These are phyloP conservation scores for Lasiodiplodia citricola DNA, from an alignment of 2,329 filamentous ascomycete species.

Conservation along the genomic window DNA sequence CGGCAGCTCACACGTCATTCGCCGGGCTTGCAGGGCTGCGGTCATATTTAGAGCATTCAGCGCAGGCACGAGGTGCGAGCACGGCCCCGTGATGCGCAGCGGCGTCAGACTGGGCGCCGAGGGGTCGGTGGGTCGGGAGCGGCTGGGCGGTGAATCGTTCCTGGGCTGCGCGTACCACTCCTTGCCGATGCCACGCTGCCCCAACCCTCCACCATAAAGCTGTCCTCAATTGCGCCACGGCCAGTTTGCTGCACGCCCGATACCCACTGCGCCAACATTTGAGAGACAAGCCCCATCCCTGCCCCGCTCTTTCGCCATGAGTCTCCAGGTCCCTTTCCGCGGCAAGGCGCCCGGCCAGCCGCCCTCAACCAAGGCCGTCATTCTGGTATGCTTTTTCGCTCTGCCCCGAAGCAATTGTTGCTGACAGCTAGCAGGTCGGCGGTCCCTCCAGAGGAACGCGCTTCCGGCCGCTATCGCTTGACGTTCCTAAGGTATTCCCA, in stretches of 20 bases:
- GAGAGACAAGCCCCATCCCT: neutral
- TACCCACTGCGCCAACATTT: neutral
- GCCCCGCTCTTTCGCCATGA: conserved; percentile 17
- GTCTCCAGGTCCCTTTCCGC: conserved; percentile 27
- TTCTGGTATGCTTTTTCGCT: conserved; percentile 67
- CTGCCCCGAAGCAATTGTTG: conserved; percentile 21
- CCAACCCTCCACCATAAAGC: conserved; percentile 23
- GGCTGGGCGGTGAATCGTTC: conserved; percentile 17
- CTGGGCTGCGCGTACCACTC: conserved; percentile 25
- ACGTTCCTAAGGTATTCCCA: conserved; percentile 80
- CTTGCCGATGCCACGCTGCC: conserved; percentile 27
- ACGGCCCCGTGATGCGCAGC: conserved; percentile 15
- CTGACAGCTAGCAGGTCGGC: conserved; percentile 70
- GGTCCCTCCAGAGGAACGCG: conserved; percentile 94
- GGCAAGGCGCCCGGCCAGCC: conserved; percentile 31
- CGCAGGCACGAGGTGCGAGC: neutral
- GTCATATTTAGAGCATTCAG: neutral
- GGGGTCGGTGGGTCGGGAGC: conserved; percentile 3
- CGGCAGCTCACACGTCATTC: neutral
- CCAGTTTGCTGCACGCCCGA: neutral
- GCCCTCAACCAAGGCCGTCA: conserved; percentile 84
- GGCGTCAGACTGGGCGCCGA: neutral
- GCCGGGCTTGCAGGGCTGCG: neutral
- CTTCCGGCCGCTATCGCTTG: conserved; percentile 92
- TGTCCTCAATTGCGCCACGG: conserved; percentile 22